Evolutionary conservation across 2,329 filamentous ascomycete genomes (phyloP).

Genomic region (Amesomyces nigricolor): DNA sequence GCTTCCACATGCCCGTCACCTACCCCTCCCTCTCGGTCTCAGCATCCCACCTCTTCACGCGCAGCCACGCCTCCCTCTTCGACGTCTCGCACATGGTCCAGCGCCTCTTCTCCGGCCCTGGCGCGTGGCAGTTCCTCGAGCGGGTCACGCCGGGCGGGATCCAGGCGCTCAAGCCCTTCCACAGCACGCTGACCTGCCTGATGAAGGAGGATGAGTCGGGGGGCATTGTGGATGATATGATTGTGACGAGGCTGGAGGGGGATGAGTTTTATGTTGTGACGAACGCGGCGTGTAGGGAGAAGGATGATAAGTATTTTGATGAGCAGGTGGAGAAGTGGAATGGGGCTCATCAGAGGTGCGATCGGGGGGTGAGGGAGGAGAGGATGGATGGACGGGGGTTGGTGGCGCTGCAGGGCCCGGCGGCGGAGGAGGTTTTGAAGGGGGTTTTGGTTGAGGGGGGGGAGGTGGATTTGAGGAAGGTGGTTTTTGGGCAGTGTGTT

Average conservation of each 20-base stretch:
- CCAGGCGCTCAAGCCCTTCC: conserved; percentile 56
- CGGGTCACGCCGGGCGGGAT: conserved; percentile 74
- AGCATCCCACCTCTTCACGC: conserved; percentile 86
- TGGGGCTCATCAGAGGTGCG: conserved; percentile 35
- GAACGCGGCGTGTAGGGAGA: conserved; percentile 86
- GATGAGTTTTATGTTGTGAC: conserved; percentile 88
- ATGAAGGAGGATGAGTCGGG: conserved; percentile 71
- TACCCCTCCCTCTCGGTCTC: conserved; percentile 72
- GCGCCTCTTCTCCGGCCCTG: conserved; percentile 75
- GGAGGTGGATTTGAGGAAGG: conserved; percentile 51
- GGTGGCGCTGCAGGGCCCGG: conserved; percentile 83
- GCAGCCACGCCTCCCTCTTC: conserved; percentile 82
- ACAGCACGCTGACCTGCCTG: conserved; percentile 78
- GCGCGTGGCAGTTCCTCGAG: conserved; percentile 76
- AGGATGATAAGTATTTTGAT: conserved; percentile 74
- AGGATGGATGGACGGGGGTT: conserved; percentile 69
- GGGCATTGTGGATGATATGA: conserved; percentile 90
- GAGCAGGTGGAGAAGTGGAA: conserved; percentile 54
- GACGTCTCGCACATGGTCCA: conserved; percentile 97
- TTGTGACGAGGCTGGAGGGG: conserved; percentile 73
- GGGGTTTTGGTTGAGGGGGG: conserved; percentile 53
- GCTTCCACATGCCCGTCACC: conserved; percentile 87
- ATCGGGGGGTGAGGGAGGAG: conserved; percentile 60
- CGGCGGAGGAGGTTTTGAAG: conserved; percentile 63
- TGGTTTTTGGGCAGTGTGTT: conserved; percentile 78